A percentile compares a stretch with the other conserved stretches of the same genome.
phyloP scores from a whole-genome alignment of 208 protist genomes.

The Trypanosoma theileri region DNA sequence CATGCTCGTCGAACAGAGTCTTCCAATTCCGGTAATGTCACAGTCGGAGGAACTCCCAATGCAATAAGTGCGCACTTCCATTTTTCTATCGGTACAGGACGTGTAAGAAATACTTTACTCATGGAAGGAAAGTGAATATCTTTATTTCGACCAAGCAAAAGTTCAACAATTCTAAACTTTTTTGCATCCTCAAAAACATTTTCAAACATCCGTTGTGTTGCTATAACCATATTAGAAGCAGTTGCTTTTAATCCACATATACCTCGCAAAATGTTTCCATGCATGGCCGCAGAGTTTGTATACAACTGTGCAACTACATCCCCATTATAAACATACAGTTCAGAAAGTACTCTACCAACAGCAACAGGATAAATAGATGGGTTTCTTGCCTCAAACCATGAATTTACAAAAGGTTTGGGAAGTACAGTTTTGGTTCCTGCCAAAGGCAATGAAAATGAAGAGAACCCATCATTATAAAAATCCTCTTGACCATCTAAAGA shows the following conservation, averaged over 20 bases:
- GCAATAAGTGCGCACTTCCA: conserved; percentile 68
- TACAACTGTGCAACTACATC: conserved; percentile 91
- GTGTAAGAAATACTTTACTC: conserved; percentile 57
- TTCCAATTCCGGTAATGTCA: conserved; percentile 39
- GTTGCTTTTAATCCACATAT: conserved; percentile 66
- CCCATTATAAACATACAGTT: conserved; percentile 84
- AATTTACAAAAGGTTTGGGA: conserved; percentile 59
- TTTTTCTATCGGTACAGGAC: conserved; percentile 55
- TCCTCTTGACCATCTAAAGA: conserved; percentile 51
- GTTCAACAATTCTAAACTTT: conserved; percentile 73
- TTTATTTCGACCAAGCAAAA: conserved; percentile 74
- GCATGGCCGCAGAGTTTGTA: conserved; percentile 93
- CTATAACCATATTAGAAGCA: conserved; percentile 81
- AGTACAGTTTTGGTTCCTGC: conserved; percentile 41
- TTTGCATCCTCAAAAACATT: conserved; percentile 87
- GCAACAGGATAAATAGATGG: conserved; percentile 44
- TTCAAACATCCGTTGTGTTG: conserved; percentile 76
- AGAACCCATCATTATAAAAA: conserved; percentile 31
- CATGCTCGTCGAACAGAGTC: conserved; percentile 41
- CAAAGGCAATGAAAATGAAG: conserved; percentile 40
- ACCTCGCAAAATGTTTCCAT: conserved; percentile 85
- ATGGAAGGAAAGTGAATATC: conserved; percentile 74
- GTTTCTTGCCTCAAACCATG: conserved; percentile 73
- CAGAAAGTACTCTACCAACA: conserved; percentile 57
- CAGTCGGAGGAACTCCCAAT: conserved; percentile 37